These are phyloP conservation scores for Nemania sp. DNA, from an alignment of 2,329 filamentous ascomycete genomes.

Conservation along the genomic window DNA sequence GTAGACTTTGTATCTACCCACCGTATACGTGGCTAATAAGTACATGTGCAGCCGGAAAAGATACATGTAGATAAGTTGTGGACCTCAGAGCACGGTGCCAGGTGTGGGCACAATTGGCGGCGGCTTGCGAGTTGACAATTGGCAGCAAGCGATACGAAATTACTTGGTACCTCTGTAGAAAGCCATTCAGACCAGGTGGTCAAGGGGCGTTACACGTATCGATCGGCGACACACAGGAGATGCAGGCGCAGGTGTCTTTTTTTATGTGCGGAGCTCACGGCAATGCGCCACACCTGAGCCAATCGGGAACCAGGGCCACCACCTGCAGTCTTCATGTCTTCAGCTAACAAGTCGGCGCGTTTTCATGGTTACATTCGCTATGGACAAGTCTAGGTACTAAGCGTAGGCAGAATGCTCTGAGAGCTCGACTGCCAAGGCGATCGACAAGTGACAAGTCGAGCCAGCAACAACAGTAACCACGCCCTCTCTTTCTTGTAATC, in stretches of 20 bases:
- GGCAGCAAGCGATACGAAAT: too few species aligned
- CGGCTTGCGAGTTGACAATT: too few species aligned
- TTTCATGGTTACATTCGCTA: not conserved
- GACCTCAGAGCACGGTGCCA: too few species aligned
- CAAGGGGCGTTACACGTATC: conserved; percentile 23
- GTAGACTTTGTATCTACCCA: too few species aligned
- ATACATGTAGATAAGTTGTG: too few species aligned
- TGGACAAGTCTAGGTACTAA: not conserved
- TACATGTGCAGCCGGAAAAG: too few species aligned
- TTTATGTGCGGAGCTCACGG: conserved; percentile 8
- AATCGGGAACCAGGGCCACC: not conserved
- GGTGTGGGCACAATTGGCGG: too few species aligned
- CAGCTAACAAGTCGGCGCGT: not conserved
- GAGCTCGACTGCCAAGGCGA: not conserved
- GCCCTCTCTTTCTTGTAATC: not conserved
- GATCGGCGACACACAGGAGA: not conserved
- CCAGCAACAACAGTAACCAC: not conserved
- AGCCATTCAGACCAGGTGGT: conserved; percentile 20
- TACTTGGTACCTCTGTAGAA: conserved; percentile 4
- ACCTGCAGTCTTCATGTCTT: not conserved
- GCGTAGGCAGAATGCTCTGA: not conserved
- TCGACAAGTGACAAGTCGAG: not conserved
- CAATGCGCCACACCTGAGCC: not conserved
- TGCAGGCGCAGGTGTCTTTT: not conserved
- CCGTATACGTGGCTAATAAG: too few species aligned